Evolutionary conservation across 2,329 filamentous ascomycete genomes (phyloP).

Genomic region (Exophiala spinifera): DNA sequence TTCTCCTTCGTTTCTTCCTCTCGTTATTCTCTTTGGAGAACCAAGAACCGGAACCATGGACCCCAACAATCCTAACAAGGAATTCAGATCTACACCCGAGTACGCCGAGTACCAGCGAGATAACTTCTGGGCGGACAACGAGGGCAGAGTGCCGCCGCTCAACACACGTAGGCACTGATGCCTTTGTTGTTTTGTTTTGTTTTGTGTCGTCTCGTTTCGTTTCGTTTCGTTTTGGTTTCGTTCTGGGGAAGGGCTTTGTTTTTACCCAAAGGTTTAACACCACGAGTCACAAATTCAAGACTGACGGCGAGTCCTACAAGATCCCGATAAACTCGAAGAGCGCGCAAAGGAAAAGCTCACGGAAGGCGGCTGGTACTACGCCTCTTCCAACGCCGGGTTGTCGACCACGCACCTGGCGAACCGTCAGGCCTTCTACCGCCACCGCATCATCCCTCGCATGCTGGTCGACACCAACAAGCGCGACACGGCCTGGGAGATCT

Average conservation of each 20-base stretch:
- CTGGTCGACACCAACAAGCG: constrained; percentile 60
- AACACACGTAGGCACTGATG: too few species aligned
- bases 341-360: constrained; percentile 56
- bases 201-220: too few species aligned
- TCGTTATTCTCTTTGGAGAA: too few species aligned
- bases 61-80: constrained; percentile 51
- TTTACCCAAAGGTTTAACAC: too few species aligned
- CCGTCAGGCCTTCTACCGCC: constrained; percentile 62
- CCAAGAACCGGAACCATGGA: too few species aligned
- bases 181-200: too few species aligned
- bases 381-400: constrained; percentile 38
- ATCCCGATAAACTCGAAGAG: constrained; percentile 57
- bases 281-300: too few species aligned
- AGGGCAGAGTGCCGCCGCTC: constrained; percentile 49
- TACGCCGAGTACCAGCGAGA: constrained; percentile 56
- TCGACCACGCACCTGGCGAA: constrained; percentile 51
- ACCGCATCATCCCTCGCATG: constrained; percentile 60
- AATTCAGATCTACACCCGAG: constrained; percentile 51
- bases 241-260: too few species aligned
- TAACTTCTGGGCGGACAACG: constrained; percentile 54
- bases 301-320: too few species aligned
- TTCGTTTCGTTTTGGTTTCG: too few species aligned
- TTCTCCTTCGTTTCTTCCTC: too few species aligned
- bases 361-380: constrained; percentile 53
- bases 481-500: constrained; percentile 57